Base-by-base conservation (phyloP, 2,329 filamentous ascomycete genomes). In the Nakataea oryzae region DNA sequence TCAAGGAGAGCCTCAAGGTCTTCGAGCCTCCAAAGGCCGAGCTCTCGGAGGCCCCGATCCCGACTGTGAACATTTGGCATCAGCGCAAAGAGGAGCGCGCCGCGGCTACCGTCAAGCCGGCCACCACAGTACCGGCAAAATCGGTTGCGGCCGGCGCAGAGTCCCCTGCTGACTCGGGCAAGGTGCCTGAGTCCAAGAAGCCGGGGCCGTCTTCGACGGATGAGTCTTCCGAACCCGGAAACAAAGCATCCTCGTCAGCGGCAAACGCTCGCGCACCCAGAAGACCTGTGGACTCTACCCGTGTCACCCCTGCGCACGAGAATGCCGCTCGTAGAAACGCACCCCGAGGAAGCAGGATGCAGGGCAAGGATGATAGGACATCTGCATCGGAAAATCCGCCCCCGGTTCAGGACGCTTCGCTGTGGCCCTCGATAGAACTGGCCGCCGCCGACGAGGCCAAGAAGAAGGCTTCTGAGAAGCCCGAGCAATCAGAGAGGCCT, bases 401-500 rank as follows among this genome's bases (percentile, higher is more conserved):
- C 29, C 81, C 90, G 2, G 88, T 91, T 58, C 86, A 84, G 63
- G 93, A 97, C 73, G 82, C 90, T 59, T 79, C 85, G 61, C 86
- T 86, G 26, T 99, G 95, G 95, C 95, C 95, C 21, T 97, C 93
- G 3, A 92, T 92, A 0, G 91, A 96, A 68, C 87, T 81, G 59
- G 88, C 87, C 1, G 85, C 88, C 61, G 74, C 75, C 57, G 78
- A 81, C 66, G 91, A 95, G 67, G 84, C 89, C 65, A 90, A 90
- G 75, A 87, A 87, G 70, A 92, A 91, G 73, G 75, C 80, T 11
- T 24, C 60, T 2, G 60, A 61, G 29, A 61, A 57, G 60, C 47
- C 54, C 26, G 54, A 41, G 11, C 58, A 59, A 3, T 55, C 56
- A 2, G 81, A 82, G n/a, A 50, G 21, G 21, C 41, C 41, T 13